Evolutionary conservation across 305 asterid species (phyloP), one percentile per base, ranked within the genome.

Genomic region (Solanum hybrid): DNA sequence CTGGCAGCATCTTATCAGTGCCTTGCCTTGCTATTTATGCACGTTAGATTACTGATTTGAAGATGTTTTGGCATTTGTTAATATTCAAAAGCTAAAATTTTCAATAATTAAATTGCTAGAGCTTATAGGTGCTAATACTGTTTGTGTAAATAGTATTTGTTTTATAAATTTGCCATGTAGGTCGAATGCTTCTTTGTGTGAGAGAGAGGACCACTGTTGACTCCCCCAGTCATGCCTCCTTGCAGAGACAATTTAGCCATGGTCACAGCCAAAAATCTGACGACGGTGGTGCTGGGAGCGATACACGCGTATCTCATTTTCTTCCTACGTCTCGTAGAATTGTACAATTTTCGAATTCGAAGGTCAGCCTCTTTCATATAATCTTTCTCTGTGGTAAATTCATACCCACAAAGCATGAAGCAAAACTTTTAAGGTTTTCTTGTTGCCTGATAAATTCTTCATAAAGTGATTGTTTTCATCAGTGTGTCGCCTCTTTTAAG

Each of bases 121-220:
- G 20, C 87, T 5, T 46, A 29, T 82, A 82, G 87, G 87, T 82
- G 87, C 40, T 46, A 82, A 10, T 84, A 84, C 20, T 84, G 87
- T 84, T 46, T 46, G 87, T 29, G 20, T 51, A 17, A 79, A 37
- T 79, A 79, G 34, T 37, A 36, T 36, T 79, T 84, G 40, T 51
- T 84, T 17, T 3, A 84, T 20, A 84, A 51, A 84, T 84, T 46
- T 84, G 20, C 11, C 79, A 86, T 89, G 91, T 90, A 97, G 99
- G 99, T 37, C 98, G 99, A 51, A 97, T 97, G 99, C 99, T 97
- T 93, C 98, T 97, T 87, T 97, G 99, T 91, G 96, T 96, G 92
- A 94, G 99, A 91, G 99, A 97, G 94, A 95, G 99, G 94, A 93
- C 96, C 90, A 88, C 91, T 77, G 92, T 93, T 69, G 98, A 94